phyloP scores from a whole-genome alignment of 2,329 filamentous ascomycete species.

The Beauveria medogensis region DNA sequence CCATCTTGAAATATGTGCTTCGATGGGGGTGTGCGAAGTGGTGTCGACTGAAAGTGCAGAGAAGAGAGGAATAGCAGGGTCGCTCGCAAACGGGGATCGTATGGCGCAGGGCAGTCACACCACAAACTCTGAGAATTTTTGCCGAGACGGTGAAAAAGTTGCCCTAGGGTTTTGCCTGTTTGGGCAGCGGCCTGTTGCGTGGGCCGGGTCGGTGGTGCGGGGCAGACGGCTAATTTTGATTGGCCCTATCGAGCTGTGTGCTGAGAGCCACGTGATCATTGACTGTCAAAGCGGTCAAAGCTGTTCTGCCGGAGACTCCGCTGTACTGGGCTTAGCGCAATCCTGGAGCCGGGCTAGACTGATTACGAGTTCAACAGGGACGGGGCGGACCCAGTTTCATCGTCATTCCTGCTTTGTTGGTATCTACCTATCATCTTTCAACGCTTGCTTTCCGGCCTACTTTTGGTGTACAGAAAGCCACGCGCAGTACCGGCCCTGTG shows the following conservation, averaged over 20 bases:
- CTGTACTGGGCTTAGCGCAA: background rate
- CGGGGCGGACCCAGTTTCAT: constrained; percentile 10
- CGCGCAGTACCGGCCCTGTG: background rate
- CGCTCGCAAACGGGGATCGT: constrained; percentile 22
- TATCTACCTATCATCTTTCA: background rate
- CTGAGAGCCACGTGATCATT: constrained; percentile 18
- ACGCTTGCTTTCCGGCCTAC: background rate
- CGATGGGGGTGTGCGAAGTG: constrained; percentile 32
- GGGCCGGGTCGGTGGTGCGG: constrained; percentile 10
- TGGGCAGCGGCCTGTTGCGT: constrained; percentile 2
- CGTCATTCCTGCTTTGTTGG: constrained; percentile 4
- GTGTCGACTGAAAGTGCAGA: constrained; percentile 25
- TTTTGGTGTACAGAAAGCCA: background rate
- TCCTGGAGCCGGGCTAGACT: background rate
- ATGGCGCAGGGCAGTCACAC: background rate
- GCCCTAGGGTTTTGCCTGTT: constrained; percentile 28
- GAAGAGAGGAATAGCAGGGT: constrained; percentile 2
- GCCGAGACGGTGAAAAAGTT: constrained; percentile 26
- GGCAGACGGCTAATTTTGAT: constrained; percentile 24
- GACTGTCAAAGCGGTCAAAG: constrained; percentile 22
- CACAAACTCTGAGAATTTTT: constrained; percentile 25
- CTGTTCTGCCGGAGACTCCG: constrained; percentile 12
- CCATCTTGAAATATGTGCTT: constrained; percentile 38
- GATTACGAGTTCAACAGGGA: background rate
- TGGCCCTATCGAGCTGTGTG: constrained; percentile 17